Base-by-base conservation (phyloP, 1,284 basidiomycete genomes). In the Naganishia sp. region DNA sequence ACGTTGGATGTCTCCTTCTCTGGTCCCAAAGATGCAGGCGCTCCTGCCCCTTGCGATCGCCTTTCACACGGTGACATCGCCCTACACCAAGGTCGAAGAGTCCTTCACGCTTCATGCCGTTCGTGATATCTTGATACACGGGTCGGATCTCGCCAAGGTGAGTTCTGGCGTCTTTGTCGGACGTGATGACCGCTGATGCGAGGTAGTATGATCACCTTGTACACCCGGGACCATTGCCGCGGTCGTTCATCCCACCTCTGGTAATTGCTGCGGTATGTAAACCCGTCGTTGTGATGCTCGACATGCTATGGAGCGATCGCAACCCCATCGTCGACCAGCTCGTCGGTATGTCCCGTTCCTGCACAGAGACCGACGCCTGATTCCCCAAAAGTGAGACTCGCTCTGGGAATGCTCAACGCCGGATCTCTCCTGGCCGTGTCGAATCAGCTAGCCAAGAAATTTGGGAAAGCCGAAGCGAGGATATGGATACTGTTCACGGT, bases 21-120 rank as follows among this genome's bases (percentile, higher is more conserved):
- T 39, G 9, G 2, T 10, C 49, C 2, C 50, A 23, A 52, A 3
- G 9, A 63, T 71, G 23, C 43, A 85, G n/a, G 88, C 90, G 74
- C 70, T 83, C 45, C 72, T 87, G 4, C 77, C 92, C 6, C 76
- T 79, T 0, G 82, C 86, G 31, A 82, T 84, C 50, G 87, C 85
- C 81, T 68, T 77, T 0, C 89, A 94, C 72, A 87, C 94, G 62
- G 70, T 89, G 6, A 78, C 91, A 6, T 85, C 90, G 2, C 95
- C 95, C 0, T 94, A 90, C 76, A 92, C 90, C 3, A 99, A 99
- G 80, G 95, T 99, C 46, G 96, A 99, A 78, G 95, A 99, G 81
- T 92, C 89, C 75, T 97, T 98, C 83, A 94, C 90, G 69, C 84
- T 98, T 6, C 95, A 99, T 75, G 94, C 92, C 0, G 86, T 85